Conservation (phyloP, 768 basidiomycete species). For the Collybia mongolica region DNA sequence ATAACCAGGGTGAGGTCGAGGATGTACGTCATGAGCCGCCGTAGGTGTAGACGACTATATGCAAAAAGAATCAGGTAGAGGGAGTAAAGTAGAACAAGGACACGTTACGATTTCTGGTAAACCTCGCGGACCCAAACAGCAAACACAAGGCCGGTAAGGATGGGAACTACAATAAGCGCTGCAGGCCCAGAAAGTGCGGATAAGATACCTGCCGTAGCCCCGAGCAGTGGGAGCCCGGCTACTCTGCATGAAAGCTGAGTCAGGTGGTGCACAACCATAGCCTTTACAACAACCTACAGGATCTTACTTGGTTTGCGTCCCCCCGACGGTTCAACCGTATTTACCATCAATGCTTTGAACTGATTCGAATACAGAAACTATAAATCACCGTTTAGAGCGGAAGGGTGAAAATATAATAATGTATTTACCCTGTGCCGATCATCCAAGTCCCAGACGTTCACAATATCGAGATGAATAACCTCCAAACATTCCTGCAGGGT, state of each 20-base stretch:
- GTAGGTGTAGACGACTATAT: not conserved
- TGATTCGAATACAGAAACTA: not conserved
- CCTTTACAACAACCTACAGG: not conserved
- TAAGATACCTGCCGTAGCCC: not conserved
- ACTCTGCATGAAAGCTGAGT: not conserved
- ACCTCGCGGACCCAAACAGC: not conserved
- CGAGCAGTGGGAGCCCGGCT: not conserved
- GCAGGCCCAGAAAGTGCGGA: not conserved
- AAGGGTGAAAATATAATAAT: not conserved
- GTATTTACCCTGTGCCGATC: slow-evolving; percentile 14
- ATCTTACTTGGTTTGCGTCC: not conserved
- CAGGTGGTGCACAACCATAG: too few relatives aligned
- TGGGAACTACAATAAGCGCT: not conserved
- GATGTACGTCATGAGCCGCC: slow-evolving; percentile 3
- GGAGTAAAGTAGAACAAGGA: not conserved
- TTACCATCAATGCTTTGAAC: not conserved
- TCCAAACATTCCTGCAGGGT: slow-evolving; percentile 6
- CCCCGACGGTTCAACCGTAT: not conserved
- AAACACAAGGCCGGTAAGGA: not conserved
- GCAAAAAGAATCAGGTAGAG: not conserved
- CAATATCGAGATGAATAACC: slow-evolving; percentile 17
- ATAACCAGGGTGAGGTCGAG: slow-evolving; percentile 1
- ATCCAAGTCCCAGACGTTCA: slow-evolving; percentile 24
- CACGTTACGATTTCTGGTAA: not conserved
- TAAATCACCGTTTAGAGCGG: not conserved